phyloP scores from a whole-genome alignment of 2,329 filamentous ascomycete species.

The Graphiopsis chlorocephala region DNA sequence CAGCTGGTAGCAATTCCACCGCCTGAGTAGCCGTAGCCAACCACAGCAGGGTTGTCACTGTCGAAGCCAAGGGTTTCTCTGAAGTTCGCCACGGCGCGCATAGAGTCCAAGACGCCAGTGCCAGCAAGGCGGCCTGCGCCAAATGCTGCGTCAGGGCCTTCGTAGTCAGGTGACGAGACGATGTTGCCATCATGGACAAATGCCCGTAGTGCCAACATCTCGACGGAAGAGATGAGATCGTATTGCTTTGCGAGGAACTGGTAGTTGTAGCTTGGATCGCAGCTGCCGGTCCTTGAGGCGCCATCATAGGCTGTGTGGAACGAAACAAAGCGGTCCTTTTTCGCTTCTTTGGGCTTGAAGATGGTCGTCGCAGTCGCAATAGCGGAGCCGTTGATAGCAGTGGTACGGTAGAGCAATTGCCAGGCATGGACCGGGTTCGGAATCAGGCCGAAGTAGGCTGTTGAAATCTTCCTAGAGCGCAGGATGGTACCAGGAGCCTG shows the following conservation, averaged over 20 bases:
- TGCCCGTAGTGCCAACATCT: constrained; percentile 23
- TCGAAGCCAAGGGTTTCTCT: constrained; percentile 26
- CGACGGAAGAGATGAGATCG: constrained; percentile 23
- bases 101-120: constrained; percentile 42
- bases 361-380: constrained; percentile 29
- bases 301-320: constrained; percentile 34
- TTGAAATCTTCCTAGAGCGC: constrained; percentile 20
- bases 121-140: constrained; percentile 39
- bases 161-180: constrained; percentile 43
- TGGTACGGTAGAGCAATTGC: constrained; percentile 30
- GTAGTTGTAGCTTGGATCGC: constrained; percentile 40
- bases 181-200: constrained; percentile 27
- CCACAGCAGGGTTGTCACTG: constrained; percentile 29
- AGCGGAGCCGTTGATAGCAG: constrained; percentile 26
- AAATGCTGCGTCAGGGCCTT: constrained; percentile 34
- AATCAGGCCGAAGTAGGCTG: constrained; percentile 28
- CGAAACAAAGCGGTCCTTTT: constrained; percentile 28
- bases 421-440: constrained; percentile 22
- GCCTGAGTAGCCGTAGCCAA: constrained; percentile 57
- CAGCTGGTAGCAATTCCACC: constrained; percentile 52
- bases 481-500: constrained; percentile 27
- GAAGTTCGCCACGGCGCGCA: constrained; percentile 40
- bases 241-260: constrained; percentile 24
- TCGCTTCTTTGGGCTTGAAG: constrained; percentile 25
- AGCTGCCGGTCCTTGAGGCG: constrained; percentile 36